These are phyloP conservation scores for Elaphomyces granulatus DNA, from an alignment of 495 filamentous ascomycete genomes.

Conservation along the genomic window DNA sequence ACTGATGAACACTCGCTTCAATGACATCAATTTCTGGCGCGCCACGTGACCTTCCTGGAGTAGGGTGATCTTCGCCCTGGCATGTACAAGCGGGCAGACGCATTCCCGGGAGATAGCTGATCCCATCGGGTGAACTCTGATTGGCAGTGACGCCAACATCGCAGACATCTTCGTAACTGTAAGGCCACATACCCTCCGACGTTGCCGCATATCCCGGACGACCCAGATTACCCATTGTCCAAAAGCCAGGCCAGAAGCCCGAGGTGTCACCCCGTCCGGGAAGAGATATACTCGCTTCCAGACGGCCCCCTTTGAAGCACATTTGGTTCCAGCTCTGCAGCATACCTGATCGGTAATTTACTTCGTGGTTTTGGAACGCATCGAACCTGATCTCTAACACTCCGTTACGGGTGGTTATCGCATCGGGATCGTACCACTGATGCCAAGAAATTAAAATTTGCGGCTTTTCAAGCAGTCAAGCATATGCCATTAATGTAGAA, in stretches of 20 bases:
- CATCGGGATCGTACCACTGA: slow-evolving; percentile 72
- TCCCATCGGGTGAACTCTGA: slow-evolving; percentile 52
- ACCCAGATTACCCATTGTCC: slow-evolving; percentile 65
- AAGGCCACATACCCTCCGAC: slow-evolving; percentile 68
- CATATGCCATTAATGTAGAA: not conserved
- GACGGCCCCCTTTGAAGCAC: slow-evolving; percentile 59
- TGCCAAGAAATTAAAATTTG: not conserved
- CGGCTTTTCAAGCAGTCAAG: not conserved
- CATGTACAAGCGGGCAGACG: slow-evolving; percentile 59
- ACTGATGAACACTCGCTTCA: slow-evolving; percentile 47
- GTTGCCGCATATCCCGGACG: slow-evolving; percentile 55
- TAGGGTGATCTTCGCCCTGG: slow-evolving; percentile 49
- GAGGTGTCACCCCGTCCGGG: slow-evolving; percentile 53
- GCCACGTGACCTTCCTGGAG: slow-evolving; percentile 51
- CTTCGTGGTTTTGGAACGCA: slow-evolving; percentile 49
- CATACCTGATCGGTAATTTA: slow-evolving; percentile 70
- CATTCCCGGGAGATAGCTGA: slow-evolving; percentile 61
- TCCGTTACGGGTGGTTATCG: slow-evolving; percentile 52
- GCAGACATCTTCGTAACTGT: slow-evolving; percentile 58
- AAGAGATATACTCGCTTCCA: slow-evolving; percentile 67
- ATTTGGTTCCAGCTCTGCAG: slow-evolving; percentile 70
- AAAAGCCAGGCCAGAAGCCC: slow-evolving; percentile 73
- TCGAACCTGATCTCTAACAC: slow-evolving; percentile 54
- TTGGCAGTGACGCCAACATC: slow-evolving; percentile 69
- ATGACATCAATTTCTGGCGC: slow-evolving; percentile 68